These are phyloP conservation scores for Puccinia sorghi DNA, from an alignment of 1,284 basidiomycete genomes.

Conservation along the genomic window DNA sequence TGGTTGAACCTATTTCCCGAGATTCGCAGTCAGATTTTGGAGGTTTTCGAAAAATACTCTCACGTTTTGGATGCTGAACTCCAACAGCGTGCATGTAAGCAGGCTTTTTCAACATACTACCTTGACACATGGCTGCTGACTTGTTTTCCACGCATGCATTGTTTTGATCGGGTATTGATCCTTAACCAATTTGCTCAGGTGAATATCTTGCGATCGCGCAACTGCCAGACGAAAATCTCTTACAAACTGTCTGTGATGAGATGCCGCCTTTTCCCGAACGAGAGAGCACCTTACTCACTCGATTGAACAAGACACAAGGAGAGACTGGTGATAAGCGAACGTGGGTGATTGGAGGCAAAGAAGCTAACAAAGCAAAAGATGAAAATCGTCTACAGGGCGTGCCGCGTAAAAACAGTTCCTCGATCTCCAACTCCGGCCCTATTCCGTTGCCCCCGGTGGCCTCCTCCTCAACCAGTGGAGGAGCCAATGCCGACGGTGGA, in stretches of 20 bases:
- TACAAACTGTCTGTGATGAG: conserved; percentile 95
- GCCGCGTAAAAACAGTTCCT: conserved; percentile 56
- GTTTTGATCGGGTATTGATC: background rate
- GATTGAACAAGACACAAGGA: conserved; percentile 82
- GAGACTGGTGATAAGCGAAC: conserved; percentile 79
- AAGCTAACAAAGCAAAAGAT: conserved; percentile 76
- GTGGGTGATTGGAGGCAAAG: conserved; percentile 92
- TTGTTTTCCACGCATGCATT: background rate
- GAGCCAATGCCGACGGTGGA: background rate
- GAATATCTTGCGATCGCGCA: conserved; percentile 85
- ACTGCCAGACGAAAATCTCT: conserved; percentile 78
- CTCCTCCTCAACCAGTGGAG: background rate
- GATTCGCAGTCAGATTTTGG: conserved; percentile 88
- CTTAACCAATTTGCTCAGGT: conserved; percentile 52
- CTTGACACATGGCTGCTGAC: background rate
- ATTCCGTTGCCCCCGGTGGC: conserved; percentile 7
- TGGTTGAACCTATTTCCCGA: conserved; percentile 99
- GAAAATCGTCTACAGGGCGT: conserved; percentile 64
- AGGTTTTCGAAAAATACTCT: conserved; percentile 95
- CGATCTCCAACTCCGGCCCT: conserved; percentile 1
- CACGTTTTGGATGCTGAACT: conserved; percentile 97
- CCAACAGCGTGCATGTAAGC: conserved; percentile 86
- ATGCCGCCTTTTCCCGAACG: conserved; percentile 98
- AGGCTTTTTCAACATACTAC: conserved; percentile 52
- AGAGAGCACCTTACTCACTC: conserved; percentile 80